Evolutionary conservation across 164 flowering plant species (phyloP), one percentile per base, ranked within the genome.

Genomic region (Cinnamomum micranthum): DNA sequence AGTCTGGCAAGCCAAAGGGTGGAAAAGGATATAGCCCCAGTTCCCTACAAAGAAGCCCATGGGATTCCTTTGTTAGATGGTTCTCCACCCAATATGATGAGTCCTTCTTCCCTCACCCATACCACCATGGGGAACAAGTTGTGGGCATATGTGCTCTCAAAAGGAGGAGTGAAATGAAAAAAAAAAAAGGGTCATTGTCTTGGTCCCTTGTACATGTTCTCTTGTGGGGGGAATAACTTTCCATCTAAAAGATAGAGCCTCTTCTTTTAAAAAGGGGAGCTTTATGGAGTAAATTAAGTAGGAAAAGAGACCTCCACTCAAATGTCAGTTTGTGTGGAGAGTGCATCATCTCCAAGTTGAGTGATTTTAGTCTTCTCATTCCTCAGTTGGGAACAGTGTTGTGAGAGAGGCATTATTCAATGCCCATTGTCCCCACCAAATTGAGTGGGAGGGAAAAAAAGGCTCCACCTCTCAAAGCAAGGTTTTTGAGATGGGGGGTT

Each of bases 181-280:
- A 63, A 63, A 63, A 58, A 58, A 15, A 41, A 41, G 47, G 17
- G 60, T 55, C 60, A 55, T 55, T 15, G 60, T 55, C 60, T 15
- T 55, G 60, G 60, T 55, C 60, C 60, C 60, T 55, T 55, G 60
- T 55, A 17, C 60, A 55, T 55, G 60, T 55, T 55, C 60, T 55
- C 82, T 82, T 77, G 83, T 67, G 79, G 70, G 78, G 74, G 77
- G 82, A 83, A 83, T 79, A 71, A 80, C 85, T 82, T 85, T 83
- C 20, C 25, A 74, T 68, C 65, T 78, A 75, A 81, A 80, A 80
- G 84, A 75, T 75, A 27, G 78, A 67, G 68, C 62, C 74, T 77
- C 72, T 73, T 82, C 71, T 76, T 83, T 80, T 80, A 71, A 52
- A 69, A 80, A 78, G 76, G 70, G 75, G 50, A 35, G 50, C 60